Evolutionary conservation across 1,139 yeast genomes (phyloP), one percentile per base, ranked within the genome.

Genomic region (Hanseniaspora sp.): DNA sequence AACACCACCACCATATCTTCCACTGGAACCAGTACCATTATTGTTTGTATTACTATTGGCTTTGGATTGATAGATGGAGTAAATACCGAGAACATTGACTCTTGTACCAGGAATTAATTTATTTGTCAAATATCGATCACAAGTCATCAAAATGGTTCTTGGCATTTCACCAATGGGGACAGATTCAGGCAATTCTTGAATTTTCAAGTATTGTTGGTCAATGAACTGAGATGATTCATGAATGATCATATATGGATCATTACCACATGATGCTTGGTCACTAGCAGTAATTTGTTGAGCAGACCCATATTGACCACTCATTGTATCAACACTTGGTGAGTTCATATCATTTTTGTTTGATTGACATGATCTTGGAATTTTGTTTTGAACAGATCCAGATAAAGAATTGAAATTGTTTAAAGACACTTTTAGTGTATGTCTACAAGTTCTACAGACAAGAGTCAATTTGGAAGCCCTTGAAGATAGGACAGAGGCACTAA

Each of bases 131-230:
- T 86, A 86, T 60, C 98, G 77, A 66, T 94, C 98, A 23, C 90
- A 86, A 52, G 94, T 86, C 61, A 94, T 74, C 58, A 87, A 69
- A 52, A 94, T 84, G 64, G 92, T 95, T 62, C 99, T 80, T 13
- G 99, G 99, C 90, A 92, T 84, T 71, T 92, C 99, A 59, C 99
- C 98, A 23, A 92, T 95, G 1, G 98, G 99, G 0, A 92, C 97
- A 83, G 86, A 85, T 67, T 92, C 98, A 13, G 98, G 97, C 15
- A 95, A 77, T 66, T 92, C 99, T 67, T 92, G 99, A 55, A 94
- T 74, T 67, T 94, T 94, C 64, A 94, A 75, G 30, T 85, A 82
- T 68, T 94, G 99, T 67, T 94, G 97, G 69, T 94, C 98, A 56
- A 92, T 84, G 66, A 90, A 94, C 17, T 79, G 74, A 1, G 96